Evolutionary conservation across 257 asterid species (phyloP).

Genomic region (Coffea canephora): DNA sequence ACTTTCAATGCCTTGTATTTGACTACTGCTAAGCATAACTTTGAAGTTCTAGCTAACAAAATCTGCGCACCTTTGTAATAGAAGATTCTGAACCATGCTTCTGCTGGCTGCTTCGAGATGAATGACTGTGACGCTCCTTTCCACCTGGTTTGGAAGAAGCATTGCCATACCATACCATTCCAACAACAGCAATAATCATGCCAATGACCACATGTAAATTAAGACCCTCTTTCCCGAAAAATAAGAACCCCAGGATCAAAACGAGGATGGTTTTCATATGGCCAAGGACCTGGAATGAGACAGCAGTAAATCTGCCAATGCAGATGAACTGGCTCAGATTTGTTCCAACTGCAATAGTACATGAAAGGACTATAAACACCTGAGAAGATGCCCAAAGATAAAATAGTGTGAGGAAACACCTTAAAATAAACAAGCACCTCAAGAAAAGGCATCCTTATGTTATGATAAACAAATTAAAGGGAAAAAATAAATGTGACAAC

Average conservation of each 20-base stretch:
- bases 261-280: conserved; percentile 97
- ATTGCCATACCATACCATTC: conserved; percentile 94
- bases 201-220: conserved; percentile 81
- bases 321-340: conserved; percentile 96
- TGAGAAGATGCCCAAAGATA: conserved; percentile 25
- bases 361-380: conserved; percentile 74
- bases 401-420: not conserved
- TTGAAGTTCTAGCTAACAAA: not conserved
- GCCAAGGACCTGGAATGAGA: conserved; percentile 91
- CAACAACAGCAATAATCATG: conserved; percentile 79
- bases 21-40: not conserved
- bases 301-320: conserved; percentile 95
- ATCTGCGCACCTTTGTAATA: not conserved
- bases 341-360: conserved; percentile 86
- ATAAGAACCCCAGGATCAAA: conserved; percentile 74
- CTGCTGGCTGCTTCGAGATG: conserved; percentile 49
- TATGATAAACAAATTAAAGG: not conserved
- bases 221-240: conserved; percentile 90
- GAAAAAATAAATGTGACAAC: not conserved
- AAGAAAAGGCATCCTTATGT: not conserved
- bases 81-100: conserved; percentile 56
- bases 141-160: conserved; percentile 96
- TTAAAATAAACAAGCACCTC: not conserved
- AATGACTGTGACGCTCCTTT: conserved; percentile 71
- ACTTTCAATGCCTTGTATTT: not conserved